Evolutionary conservation across 2,329 filamentous ascomycete genomes (phyloP).

Genomic region (Neonectria neomacrospora): DNA sequence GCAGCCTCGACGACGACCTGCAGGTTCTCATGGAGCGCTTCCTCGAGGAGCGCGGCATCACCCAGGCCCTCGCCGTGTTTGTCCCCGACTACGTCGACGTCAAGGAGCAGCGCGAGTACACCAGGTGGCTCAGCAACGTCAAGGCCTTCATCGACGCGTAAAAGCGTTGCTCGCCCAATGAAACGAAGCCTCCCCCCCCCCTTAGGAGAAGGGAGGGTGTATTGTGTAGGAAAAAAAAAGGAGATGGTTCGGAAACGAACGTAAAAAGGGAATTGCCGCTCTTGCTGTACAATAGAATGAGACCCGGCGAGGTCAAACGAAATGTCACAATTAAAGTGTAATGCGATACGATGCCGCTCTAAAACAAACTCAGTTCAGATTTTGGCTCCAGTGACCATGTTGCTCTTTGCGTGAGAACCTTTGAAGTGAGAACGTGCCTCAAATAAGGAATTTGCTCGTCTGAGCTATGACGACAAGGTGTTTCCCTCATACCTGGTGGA

Average conservation of each 20-base stretch:
- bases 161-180: constrained; percentile 19
- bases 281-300: constrained; percentile 46
- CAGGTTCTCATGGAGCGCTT: constrained; percentile 93
- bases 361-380: background rate
- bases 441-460: background rate
- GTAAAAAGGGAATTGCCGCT: constrained; percentile 44
- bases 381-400: background rate
- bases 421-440: background rate
- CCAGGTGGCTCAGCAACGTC: constrained; percentile 87
- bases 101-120: constrained; percentile 99
- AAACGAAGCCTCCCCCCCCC: background rate
- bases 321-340: constrained; percentile 40
- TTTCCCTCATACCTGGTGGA: background rate
- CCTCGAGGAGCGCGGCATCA: constrained; percentile 93
- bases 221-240: constrained; percentile 18
- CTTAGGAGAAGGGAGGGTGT: background rate
- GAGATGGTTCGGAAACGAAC: constrained; percentile 28
- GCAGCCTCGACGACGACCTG: constrained; percentile 94
- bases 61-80: constrained; percentile 86
- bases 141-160: constrained; percentile 85
- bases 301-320: constrained; percentile 35
- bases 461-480: background rate
- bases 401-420: no score
- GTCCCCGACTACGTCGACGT: constrained; percentile 96
- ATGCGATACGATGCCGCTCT: constrained; percentile 35